phyloP scores from a whole-genome alignment of 2,329 filamentous ascomycete genomes.

The Anisogramma anomala region DNA sequence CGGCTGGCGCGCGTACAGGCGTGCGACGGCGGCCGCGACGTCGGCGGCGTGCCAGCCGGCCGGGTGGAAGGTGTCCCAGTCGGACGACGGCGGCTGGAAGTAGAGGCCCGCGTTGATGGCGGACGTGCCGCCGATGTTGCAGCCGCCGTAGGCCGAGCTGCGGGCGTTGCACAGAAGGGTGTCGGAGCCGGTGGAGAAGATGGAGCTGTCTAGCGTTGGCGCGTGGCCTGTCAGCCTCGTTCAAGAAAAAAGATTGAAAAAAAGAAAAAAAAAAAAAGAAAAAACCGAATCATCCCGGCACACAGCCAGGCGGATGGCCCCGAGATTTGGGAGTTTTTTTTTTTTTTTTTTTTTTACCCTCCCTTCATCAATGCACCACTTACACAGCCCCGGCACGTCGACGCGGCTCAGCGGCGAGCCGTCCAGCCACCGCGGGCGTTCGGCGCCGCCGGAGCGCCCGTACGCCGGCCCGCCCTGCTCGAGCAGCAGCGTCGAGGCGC shows the following conservation, averaged over 20 bases:
- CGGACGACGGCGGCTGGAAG: constrained; percentile 40
- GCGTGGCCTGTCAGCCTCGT: too few species aligned
- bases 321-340: too few species aligned
- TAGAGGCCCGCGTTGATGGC: constrained; percentile 44
- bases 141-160: constrained; percentile 34
- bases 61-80: constrained; percentile 63
- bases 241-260: background rate
- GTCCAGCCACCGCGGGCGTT: constrained; percentile 45
- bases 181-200: constrained; percentile 29
- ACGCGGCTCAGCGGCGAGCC: constrained; percentile 50
- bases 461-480: constrained; percentile 45
- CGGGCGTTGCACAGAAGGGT: constrained; percentile 30
- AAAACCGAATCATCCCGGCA: too few species aligned
- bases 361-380: too few species aligned
- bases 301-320: too few species aligned
- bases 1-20: constrained; percentile 56
- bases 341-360: too few species aligned
- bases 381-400: constrained; percentile 54
- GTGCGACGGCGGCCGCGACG: constrained; percentile 44
- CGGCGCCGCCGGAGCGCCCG: constrained; percentile 46
- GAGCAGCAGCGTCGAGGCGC: constrained; percentile 47
- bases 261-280: background rate
- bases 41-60: constrained; percentile 57
- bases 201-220: constrained; percentile 39
- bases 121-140: constrained; percentile 39